Conservation (phyloP, 2,329 filamentous ascomycete genomes). For the Talaromyces sp. region DNA sequence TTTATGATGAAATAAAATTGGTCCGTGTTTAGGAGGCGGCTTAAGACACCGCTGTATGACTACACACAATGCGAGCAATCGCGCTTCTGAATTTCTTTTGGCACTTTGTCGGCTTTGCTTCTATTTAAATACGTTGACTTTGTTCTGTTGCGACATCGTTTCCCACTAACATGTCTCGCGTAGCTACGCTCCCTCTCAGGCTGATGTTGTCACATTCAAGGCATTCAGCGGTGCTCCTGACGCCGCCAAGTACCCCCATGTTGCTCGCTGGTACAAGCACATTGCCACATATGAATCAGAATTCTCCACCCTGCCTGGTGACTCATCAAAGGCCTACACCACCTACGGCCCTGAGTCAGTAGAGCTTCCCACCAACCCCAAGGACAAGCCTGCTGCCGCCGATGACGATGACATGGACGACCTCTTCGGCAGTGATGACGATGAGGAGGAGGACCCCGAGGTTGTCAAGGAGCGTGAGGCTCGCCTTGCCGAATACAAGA, state of each 20-base stretch:
- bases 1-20: constrained; percentile 79
- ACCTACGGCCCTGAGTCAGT: constrained; percentile 82
- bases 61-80: constrained; percentile 70
- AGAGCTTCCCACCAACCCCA: constrained; percentile 77
- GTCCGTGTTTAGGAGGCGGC: constrained; percentile 94
- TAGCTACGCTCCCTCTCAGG: constrained; percentile 74
- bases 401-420: constrained; percentile 80
- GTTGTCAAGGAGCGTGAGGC: constrained; percentile 79
- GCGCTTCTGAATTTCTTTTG: constrained; percentile 65
- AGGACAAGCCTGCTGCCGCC: constrained; percentile 71
- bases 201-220: constrained; percentile 95
- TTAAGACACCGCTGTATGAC: constrained; percentile 86
- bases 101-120: constrained; percentile 3
- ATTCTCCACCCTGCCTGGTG: constrained; percentile 85
- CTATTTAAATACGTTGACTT: not conserved
- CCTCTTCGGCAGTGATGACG: constrained; percentile 88
- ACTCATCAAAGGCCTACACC: constrained; percentile 83
- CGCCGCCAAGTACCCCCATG: constrained; percentile 84
- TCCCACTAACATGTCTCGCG: not conserved
- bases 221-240: constrained; percentile 72
- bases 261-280: constrained; percentile 98
- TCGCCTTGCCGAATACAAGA: constrained; percentile 89
- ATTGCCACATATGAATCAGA: constrained; percentile 88
- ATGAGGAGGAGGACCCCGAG: constrained; percentile 92
- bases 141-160: not conserved